Evolutionary conservation across 2,329 filamentous ascomycete species (phyloP), one percentile per base, ranked within the genome.

Genomic region (Davidsoniella australis): DNA sequence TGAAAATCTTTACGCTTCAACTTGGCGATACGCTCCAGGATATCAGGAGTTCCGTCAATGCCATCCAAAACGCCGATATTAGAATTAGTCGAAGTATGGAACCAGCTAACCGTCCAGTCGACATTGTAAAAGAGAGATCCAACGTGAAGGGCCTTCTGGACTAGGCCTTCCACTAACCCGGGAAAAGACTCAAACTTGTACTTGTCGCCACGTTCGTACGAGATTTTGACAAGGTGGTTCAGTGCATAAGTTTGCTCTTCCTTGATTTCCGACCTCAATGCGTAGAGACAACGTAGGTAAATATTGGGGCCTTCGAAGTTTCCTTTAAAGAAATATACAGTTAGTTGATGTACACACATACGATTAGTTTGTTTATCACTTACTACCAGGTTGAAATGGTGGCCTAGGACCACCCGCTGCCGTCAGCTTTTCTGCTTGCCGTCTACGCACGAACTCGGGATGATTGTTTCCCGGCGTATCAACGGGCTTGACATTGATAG

Each of bases 181-280:
- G 85, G 82, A 57, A 95, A 96, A 4, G 85, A 84, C 57, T 94
- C 87, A 56, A 96, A 95, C 53, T 85, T 83, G 65, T 94, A 95
- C 63, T 94, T 94, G 61, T 96, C 91, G 42, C 89, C 89, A 41
- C 88, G 77, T 63, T 96, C 88, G 59, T 82, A 91, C 0, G 88
- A 95, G 24, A 96, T 95, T 61, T 94, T 94, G 53, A 96, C 87
- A 3, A 96, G 68, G 58, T 96, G 89, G 58, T 94, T 86, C 9
- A 96, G 69, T 0, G 87, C 89, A 64, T 93, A 96, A n/a, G 85
- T 80, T 58, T 95, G 83, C 61, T 98, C 89, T 10, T 80, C 74
- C 3, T 75, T 74, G 23, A 94, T 76, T 2, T 78, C 77, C 12
- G 86, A 94, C 54, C 84, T 82, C 23, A 98, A 68, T 4, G 88